Percentiles rank a stretch among this genome's conserved stretches.
Conservation (phyloP, 176 grass and related monocot genomes). For the Phoenix dactylifera region DNA sequence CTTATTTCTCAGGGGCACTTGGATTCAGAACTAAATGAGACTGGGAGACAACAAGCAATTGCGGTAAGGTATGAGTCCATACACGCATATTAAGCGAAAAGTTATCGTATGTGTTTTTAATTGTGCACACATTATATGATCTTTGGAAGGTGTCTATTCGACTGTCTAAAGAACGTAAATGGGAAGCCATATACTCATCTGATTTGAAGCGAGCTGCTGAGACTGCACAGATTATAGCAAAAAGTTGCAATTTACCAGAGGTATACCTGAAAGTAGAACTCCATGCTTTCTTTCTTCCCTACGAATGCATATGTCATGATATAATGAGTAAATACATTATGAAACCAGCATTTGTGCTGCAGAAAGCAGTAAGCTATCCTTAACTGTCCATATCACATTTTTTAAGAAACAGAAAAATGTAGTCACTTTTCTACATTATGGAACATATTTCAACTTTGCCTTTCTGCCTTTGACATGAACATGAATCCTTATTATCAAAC, state of each 20-base stretch:
- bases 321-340: too few species aligned
- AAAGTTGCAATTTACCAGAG: constrained; percentile 53
- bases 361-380: too few species aligned
- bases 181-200: constrained; percentile 69
- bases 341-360: too few species aligned
- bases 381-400: too few species aligned
- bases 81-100: neutral
- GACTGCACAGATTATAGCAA: constrained; percentile 68
- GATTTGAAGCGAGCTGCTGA: constrained; percentile 83
- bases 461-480: too few species aligned
- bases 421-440: too few species aligned
- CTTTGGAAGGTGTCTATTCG: constrained; percentile 49
- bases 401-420: too few species aligned
- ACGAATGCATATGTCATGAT: neutral
- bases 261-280: constrained; percentile 16
- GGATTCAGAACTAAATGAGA: constrained; percentile 78
- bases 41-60: constrained; percentile 64
- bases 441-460: too few species aligned
- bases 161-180: constrained; percentile 62
- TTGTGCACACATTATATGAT: constrained; percentile 15
- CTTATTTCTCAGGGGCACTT: constrained; percentile 42
- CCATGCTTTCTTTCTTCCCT: neutral
- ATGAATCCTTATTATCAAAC: too few species aligned
- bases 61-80: constrained; percentile 43
- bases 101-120: constrained; percentile 25